Conservation (phyloP, 257 asterid species). For the Nicotiana knightiana region DNA sequence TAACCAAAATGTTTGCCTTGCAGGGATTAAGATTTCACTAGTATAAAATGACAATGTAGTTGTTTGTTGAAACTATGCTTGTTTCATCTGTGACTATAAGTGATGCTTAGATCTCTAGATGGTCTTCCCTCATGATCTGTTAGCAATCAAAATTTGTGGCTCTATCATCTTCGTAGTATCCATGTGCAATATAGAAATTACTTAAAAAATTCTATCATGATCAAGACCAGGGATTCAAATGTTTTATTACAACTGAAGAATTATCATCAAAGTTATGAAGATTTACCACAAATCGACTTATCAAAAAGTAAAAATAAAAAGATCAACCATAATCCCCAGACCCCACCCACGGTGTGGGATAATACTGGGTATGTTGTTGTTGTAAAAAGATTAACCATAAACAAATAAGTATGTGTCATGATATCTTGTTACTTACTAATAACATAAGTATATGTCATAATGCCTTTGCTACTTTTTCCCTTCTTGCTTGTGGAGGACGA, state of each 20-base stretch:
- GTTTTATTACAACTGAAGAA: neutral
- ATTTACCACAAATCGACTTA: neutral
- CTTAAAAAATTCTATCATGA: neutral
- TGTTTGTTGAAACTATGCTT: neutral
- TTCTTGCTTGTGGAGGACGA: neutral
- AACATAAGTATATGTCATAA: neutral
- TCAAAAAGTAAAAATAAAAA: too few species aligned
- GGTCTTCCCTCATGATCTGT: neutral
- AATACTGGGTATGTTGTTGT: too few species aligned
- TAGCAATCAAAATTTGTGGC: neutral
- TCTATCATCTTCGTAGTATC: neutral
- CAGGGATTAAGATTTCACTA: too few species aligned
- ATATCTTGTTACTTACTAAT: neutral
- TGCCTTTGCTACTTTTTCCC: neutral
- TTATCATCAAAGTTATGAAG: neutral
- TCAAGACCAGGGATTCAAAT: neutral
- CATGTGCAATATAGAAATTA: neutral
- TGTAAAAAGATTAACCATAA: too few species aligned
- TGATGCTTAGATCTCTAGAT: neutral
- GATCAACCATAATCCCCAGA: too few species aligned
- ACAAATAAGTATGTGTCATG: neutral
- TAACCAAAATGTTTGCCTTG: too few species aligned
- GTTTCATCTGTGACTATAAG: neutral
- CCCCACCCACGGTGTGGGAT: too few species aligned
- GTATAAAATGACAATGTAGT: neutral